phyloP scores from a whole-genome alignment of 805 yeast species.

The Ogataea pilisensis region DNA sequence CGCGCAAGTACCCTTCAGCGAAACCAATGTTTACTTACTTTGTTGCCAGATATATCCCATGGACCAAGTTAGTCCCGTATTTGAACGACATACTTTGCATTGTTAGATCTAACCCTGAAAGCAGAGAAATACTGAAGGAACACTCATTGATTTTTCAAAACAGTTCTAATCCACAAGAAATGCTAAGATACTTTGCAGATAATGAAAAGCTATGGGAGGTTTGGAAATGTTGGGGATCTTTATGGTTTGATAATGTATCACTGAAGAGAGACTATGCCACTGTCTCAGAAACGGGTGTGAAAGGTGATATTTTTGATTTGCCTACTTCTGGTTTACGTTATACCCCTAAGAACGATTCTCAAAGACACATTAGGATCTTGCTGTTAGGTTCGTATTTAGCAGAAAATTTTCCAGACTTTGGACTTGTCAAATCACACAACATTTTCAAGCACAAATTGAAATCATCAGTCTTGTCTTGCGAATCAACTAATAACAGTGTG shows the following conservation, averaged over 20 bases:
- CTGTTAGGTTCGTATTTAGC: conserved; percentile 49
- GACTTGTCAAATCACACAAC: conserved; percentile 43
- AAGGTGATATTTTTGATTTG: conserved; percentile 53
- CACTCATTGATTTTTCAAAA: conserved; percentile 6
- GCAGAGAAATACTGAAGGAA: conserved; percentile 12
- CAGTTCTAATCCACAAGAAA: conserved; percentile 26
- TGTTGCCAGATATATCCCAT: conserved; percentile 57
- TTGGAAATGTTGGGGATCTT: conserved; percentile 82
- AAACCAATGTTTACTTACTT: conserved; percentile 46
- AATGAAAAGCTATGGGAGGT: conserved; percentile 68
- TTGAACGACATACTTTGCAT: conserved; percentile 51
- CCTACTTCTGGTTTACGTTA: conserved; percentile 61
- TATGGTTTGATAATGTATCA: conserved; percentile 67
- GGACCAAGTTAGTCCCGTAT: conserved; percentile 62
- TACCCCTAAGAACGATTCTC: conserved; percentile 43
- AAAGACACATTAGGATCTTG: conserved; percentile 47
- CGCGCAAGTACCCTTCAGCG: conserved; percentile 41
- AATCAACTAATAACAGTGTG: conserved; percentile 18
- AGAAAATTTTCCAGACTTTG: conserved; percentile 46
- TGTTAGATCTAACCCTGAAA: conserved; percentile 25
- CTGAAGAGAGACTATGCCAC: conserved; percentile 50
- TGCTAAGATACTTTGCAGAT: conserved; percentile 48
- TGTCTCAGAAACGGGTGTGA: conserved; percentile 52
- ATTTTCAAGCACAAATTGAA: conserved; percentile 37
- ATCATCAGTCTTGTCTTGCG: conserved; percentile 3